Evolutionary conservation across 164 flowering plant genomes (phyloP).

Genomic region (Brasenia schreberi): DNA sequence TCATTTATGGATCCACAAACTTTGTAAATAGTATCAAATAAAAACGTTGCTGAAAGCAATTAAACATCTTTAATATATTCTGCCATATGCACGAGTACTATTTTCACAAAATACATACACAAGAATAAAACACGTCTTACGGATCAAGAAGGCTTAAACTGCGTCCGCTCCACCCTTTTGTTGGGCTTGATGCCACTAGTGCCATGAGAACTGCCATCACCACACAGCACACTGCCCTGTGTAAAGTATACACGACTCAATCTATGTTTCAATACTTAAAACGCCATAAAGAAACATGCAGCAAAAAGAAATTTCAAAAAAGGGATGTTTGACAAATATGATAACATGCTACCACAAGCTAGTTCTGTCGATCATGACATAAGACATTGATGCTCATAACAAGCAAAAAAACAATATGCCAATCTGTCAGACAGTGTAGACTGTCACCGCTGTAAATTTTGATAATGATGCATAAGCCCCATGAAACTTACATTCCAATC

Average conservation of each 20-base stretch:
- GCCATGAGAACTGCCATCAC: slow-evolving; percentile 72
- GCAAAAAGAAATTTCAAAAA: too few relatives aligned
- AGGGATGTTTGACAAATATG: too few relatives aligned
- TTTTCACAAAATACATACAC: neutral
- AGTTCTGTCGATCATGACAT: too few relatives aligned
- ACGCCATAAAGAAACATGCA: neutral
- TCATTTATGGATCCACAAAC: too few relatives aligned
- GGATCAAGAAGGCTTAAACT: slow-evolving; percentile 98
- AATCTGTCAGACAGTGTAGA: neutral
- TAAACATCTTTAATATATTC: too few relatives aligned
- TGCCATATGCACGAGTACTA: neutral
- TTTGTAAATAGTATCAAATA: too few relatives aligned
- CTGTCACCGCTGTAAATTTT: too few relatives aligned
- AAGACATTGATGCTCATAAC: too few relatives aligned
- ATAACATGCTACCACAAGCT: too few relatives aligned
- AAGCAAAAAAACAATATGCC: neutral
- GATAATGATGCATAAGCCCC: neutral
- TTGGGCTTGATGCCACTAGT: slow-evolving; percentile 97
- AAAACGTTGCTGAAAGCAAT: neutral
- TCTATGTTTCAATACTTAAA: neutral
- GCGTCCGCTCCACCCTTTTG: slow-evolving; percentile 99
- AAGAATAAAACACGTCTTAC: slow-evolving; percentile 27
- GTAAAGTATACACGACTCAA: slow-evolving; percentile 10
- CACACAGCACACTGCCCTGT: slow-evolving; percentile 82
- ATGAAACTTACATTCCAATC: slow-evolving; percentile 66